Evolutionary conservation across 768 basidiomycete genomes (phyloP).

Genomic region (Kwoniella sp.): DNA sequence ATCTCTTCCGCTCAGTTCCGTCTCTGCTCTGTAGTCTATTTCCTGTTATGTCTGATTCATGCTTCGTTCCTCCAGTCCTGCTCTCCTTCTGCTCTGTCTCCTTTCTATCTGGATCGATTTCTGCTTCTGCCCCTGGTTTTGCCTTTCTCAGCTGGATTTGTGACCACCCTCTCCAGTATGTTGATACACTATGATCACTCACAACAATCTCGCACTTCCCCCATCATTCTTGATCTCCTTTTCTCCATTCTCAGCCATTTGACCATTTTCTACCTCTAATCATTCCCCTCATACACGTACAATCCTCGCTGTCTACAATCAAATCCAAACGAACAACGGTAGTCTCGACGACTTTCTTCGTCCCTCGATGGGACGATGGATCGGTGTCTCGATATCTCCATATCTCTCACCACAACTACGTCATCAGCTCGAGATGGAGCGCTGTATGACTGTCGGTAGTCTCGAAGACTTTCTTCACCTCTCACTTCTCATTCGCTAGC

Average conservation of each 20-base stretch:
- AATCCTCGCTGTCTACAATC: too few relatives aligned
- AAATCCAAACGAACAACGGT: neutral
- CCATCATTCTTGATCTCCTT: neutral
- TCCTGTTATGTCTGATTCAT: too few relatives aligned
- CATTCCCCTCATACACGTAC: neutral
- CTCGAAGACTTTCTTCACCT: slow-evolving; percentile 7
- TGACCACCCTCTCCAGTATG: neutral
- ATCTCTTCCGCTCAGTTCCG: too few relatives aligned
- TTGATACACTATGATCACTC: neutral
- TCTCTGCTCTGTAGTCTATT: too few relatives aligned
- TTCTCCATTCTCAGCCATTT: too few relatives aligned
- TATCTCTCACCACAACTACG: neutral
- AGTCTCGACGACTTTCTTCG: slow-evolving; percentile 12
- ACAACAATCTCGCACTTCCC: too few relatives aligned
- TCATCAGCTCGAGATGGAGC: neutral
- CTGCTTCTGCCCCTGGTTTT: neutral
- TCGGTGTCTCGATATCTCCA: neutral
- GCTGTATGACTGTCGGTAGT: slow-evolving; percentile 1
- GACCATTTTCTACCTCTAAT: neutral
- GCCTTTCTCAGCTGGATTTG: neutral
- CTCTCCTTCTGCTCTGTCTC: too few relatives aligned
- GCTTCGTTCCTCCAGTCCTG: too few relatives aligned
- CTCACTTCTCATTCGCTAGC: neutral
- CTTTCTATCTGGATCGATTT: too few relatives aligned
- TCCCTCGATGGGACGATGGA: slow-evolving; percentile 4